Evolutionary conservation across 2,329 filamentous ascomycete species (phyloP), one percentile per base, ranked within the genome.

Genomic region (Fusarium secorum): DNA sequence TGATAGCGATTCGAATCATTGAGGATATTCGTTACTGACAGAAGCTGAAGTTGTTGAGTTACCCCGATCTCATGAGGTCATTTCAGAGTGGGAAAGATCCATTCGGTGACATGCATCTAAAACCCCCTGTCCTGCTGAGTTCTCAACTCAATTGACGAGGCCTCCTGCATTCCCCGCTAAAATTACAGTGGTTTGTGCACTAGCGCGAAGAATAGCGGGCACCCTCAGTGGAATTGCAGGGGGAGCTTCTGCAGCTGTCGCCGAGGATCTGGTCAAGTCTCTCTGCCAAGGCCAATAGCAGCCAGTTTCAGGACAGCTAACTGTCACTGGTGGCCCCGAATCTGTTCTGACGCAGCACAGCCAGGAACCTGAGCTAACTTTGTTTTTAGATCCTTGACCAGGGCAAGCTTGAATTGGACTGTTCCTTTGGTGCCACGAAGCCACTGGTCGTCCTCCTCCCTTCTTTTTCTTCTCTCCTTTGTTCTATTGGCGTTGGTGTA

Each of bases 241-340:
- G 61, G 65, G 60, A 53, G 52, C 66, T 60, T 57, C 66, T 59
- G 55, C 52, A 68, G 65, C 41, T 58, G 66, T 73, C 63, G 65
- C 68, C 71, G 71, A 68, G 60, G 41, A 73, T 67, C 65, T 76
- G 71, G 69, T 48, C 64, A 53, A 56, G 62, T 51, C 63, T 64
- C 35, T 28, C 51, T 70, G 65, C 74, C 74, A 75, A 74, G 72
- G 60, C 70, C 56, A 71, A 61, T 75, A 15, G 52, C 46, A 55
- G 51, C 70, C 70, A 71, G 70, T 70, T 67, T 68, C 54, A 67
- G 59, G 32, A 22, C 66, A 42, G 55, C 48, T 72, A 60, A 63
- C 65, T 72, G 69, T 72, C 69, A 72, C 65, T 60, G 65, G 46
- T 55, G 56, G 52, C 57, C 10, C 57, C 38, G 36, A 59, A 59